Evolutionary conservation across 2,329 filamentous ascomycete genomes (phyloP), one percentile per base, ranked within the genome.

Genomic region (Claviceps humidiphila): DNA sequence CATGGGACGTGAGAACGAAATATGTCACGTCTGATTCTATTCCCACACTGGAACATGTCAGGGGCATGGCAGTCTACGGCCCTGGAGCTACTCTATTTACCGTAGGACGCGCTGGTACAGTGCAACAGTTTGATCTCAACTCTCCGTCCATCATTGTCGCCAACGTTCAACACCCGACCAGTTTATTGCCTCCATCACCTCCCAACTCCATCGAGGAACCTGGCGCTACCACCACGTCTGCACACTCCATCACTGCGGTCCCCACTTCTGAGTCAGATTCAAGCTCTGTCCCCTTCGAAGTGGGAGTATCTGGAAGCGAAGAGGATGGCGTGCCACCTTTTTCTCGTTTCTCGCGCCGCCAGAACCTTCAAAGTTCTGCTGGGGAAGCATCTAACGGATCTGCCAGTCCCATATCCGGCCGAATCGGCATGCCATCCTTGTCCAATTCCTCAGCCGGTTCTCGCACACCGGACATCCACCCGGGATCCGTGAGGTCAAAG

Each of bases 1-100:
- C 89, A 53, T 98, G 93, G 91, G 93, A 98, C 74, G 93, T 98
- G 45, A 81, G 90, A 57, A 98, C 93, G n/a, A 97, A 97, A 66
- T 85, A 95, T 63, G 89, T 98, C 59, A 90, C 89, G 3, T 94
- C 83, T 67, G 90, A 96, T 62, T 78, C 80, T 54, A 87, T 97
- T 53, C 89, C 90, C 5, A 96, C 89, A 1, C 76, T 90, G 6
- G 84, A 93, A 40, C 82, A 85, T 58, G 80, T 96, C 53, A 80
- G 80, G 56, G 91, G 88, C 16, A 77, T 98, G 44, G 85, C 90
- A 45, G 85, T 90, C 55, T 95, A 93, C 66, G 93, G 91, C 1
- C 85, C 90, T 1, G 89, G 86, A 6, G 91, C 91, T n/a, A 87
- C 81, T 6, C 76, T 98, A 24, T 98, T 98, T 69, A 96, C 91